Percentiles rank a stretch among this genome's conserved stretches.
These are phyloP conservation scores for Vanilla planifolia DNA, from an alignment of 106 monocot genomes.

Conservation along the genomic window DNA sequence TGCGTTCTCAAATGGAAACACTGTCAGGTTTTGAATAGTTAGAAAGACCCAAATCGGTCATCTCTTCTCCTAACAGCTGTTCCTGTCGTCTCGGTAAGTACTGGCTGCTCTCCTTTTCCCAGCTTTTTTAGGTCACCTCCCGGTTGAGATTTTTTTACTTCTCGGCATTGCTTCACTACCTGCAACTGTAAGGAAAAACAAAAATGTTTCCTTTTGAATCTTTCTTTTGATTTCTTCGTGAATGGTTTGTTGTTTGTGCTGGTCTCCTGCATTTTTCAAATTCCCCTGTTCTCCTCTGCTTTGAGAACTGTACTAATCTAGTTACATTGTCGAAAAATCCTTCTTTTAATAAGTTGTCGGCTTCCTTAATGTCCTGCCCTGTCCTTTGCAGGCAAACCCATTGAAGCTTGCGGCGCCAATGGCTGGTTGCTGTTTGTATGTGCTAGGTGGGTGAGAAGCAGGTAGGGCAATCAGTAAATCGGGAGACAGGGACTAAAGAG, in stretches of 20 bases:
- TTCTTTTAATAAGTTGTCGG: not conserved
- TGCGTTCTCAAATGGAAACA: conserved; percentile 9
- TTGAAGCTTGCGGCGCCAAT: not conserved
- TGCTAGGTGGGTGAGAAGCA: not conserved
- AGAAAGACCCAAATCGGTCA: conserved; percentile 13
- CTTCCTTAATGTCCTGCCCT: not conserved
- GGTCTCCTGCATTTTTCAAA: not conserved
- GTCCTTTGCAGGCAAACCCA: not conserved
- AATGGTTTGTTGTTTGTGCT: not conserved
- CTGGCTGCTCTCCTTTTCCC: conserved; percentile 15
- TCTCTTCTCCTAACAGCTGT: conserved; percentile 3
- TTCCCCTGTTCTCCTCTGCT: not conserved
- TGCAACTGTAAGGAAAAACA: not conserved
- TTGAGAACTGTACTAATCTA: not conserved
- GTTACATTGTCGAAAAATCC: not conserved
- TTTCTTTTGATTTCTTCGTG: not conserved
- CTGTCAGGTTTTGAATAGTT: conserved; percentile 21
- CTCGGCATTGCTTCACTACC: not conserved
- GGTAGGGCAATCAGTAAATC: not conserved
- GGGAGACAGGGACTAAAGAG: not conserved
- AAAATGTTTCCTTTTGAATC: not conserved
- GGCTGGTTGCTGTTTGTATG: no score
- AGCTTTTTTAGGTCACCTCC: conserved; percentile 3
- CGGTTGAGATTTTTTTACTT: not conserved
- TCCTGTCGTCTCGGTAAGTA: not conserved